Evolutionary conservation across 352 stramenopile species (phyloP).

Genomic region (Phytophthora europaea): DNA sequence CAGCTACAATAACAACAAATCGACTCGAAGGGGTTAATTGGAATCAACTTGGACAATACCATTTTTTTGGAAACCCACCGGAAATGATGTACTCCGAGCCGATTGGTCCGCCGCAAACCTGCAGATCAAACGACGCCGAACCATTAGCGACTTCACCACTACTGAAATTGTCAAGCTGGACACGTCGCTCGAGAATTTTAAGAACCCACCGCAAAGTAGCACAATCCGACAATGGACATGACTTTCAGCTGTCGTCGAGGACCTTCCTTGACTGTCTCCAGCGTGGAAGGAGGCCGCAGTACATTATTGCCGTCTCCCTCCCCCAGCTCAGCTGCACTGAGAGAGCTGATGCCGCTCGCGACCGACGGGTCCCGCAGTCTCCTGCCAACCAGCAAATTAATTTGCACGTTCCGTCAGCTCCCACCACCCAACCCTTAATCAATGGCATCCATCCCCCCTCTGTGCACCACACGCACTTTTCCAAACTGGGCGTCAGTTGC

Average conservation of each 20-base stretch:
- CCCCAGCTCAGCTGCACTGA: slow-evolving; percentile 46
- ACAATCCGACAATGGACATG: slow-evolving; percentile 64
- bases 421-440: slow-evolving; percentile 29
- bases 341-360: slow-evolving; percentile 25
- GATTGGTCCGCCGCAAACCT: slow-evolving; percentile 49
- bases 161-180: neutral
- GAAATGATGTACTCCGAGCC: slow-evolving; percentile 60
- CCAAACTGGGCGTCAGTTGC: slow-evolving; percentile 37
- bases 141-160: neutral
- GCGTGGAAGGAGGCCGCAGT: slow-evolving; percentile 24
- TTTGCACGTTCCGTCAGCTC: neutral
- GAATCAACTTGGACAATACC: neutral
- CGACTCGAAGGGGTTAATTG: neutral
- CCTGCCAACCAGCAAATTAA: slow-evolving; percentile 10
- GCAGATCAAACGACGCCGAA: neutral
- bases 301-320: slow-evolving; percentile 25
- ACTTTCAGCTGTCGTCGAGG: slow-evolving; percentile 61
- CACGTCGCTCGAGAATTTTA: neutral
- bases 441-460: slow-evolving; percentile 8
- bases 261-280: slow-evolving; percentile 55
- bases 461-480: slow-evolving; percentile 24
- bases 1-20: slow-evolving; percentile 30
- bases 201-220: slow-evolving; percentile 59
- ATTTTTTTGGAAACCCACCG: slow-evolving; percentile 20
- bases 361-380: slow-evolving; percentile 28